Percentiles rank a stretch among this genome's conserved stretches.
Conservation (phyloP, 176 grass and related monocot genomes). For the Phoenix roebelenii region DNA sequence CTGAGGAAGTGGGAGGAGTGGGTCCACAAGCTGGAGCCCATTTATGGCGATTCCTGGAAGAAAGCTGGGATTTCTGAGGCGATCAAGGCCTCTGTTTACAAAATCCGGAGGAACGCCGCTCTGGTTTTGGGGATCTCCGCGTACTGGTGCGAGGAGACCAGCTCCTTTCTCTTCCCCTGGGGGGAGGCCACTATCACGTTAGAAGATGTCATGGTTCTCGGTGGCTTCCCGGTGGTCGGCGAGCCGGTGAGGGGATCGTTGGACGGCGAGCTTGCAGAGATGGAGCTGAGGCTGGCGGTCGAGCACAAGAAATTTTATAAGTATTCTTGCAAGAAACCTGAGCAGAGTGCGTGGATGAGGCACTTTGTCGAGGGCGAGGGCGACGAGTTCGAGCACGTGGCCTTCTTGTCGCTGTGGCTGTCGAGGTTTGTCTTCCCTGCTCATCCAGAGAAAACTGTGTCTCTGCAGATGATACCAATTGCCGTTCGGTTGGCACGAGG, state of each 20-base stretch:
- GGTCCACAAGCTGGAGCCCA: conserved; percentile 64
- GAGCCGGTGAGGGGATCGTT: conserved; percentile 40
- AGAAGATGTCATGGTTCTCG: conserved; percentile 52
- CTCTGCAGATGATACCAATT: conserved; percentile 60
- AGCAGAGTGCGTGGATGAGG: conserved; percentile 83
- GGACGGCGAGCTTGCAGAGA: conserved; percentile 36
- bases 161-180: conserved; percentile 79
- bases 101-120: conserved; percentile 42
- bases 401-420: conserved; percentile 83
- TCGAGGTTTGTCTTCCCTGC: conserved; percentile 65
- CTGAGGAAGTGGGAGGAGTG: conserved; percentile 66
- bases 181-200: conserved; percentile 74
- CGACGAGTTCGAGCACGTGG: conserved; percentile 50
- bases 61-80: conserved; percentile 58
- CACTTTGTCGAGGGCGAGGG: conserved; percentile 49
- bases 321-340: conserved; percentile 86
- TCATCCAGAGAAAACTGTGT: conserved; percentile 77
- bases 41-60: conserved; percentile 43
- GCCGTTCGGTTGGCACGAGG: conserved; percentile 58
- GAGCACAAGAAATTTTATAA: conserved; percentile 69
- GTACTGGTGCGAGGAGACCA: conserved; percentile 56
- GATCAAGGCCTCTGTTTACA: conserved; percentile 52
- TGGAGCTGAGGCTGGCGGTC: conserved; percentile 42
- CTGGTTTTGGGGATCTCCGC: conserved; percentile 41
- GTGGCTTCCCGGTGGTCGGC: conserved; percentile 39